Evolutionary conservation across 768 basidiomycete genomes (phyloP).

Genomic region (Phylloporus arenicola): DNA sequence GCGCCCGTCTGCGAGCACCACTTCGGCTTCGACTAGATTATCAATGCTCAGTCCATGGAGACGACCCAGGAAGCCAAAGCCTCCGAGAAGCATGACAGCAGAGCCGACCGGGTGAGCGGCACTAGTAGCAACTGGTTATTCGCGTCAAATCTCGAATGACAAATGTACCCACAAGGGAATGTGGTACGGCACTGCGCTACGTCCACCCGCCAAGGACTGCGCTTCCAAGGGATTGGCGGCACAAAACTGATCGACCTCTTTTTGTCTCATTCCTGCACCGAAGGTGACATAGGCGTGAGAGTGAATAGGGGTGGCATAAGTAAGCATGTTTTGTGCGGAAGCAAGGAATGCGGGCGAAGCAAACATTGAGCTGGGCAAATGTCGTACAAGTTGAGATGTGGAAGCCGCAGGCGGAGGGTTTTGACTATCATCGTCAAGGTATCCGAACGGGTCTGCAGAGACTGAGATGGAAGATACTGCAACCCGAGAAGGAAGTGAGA

Average conservation of each 20-base stretch:
- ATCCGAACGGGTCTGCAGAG: constrained; percentile 54
- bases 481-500: constrained; percentile 2
- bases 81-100: constrained; percentile 77
- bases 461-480: constrained; percentile 6
- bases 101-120: constrained; percentile 78
- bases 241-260: constrained; percentile 75
- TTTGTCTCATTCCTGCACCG: constrained; percentile 80
- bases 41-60: constrained; percentile 84
- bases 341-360: constrained; percentile 29
- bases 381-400: constrained; percentile 18
- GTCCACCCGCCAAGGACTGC: constrained; percentile 44
- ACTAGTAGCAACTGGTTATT: constrained; percentile 33
- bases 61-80: constrained; percentile 84
- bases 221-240: constrained; percentile 63
- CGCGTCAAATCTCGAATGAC: constrained; percentile 1
- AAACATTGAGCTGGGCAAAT: constrained; percentile 31
- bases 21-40: constrained; percentile 85
- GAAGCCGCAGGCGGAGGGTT: constrained; percentile 21
- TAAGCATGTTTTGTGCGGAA: constrained; percentile 37
- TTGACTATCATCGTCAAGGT: constrained; percentile 41
- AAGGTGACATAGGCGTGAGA: constrained; percentile 79
- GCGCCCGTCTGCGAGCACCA: constrained; percentile 87
- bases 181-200: constrained; percentile 67
- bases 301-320: constrained; percentile 55
- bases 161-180: constrained; percentile 60